Evolutionary conservation across 345 rosid genomes (phyloP), one percentile per base, ranked within the genome.

Genomic region (Linum lewisii): DNA sequence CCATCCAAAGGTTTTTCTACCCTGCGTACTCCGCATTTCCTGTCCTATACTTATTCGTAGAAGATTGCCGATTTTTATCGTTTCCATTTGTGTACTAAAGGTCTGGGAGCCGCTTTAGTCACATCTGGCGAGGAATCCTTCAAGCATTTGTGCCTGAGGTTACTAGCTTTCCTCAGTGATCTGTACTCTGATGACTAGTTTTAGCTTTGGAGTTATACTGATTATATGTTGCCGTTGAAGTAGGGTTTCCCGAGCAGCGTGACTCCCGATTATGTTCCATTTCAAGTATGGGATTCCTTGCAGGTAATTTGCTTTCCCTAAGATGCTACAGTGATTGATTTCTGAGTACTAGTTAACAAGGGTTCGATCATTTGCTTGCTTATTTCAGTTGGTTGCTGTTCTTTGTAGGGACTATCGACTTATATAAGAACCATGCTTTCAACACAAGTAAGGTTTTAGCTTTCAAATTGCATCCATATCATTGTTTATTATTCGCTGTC

Each of bases 351-450:
- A 21, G 25, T 14, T 23, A 37, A 54, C 24, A 21, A n/a, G 21
- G 21, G 16, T n/a, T 69, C 21, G 23, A 0, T 29, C 34, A 11
- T 54, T 21, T 26, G 64, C 11, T 54, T 5, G 18, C 57, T 54
- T 7, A 21, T 4, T 22, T 22, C 11, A 0, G 26, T 25, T 29
- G 38, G 20, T 24, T 6, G 18, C 1, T 57, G 18, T 29, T n/a
- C 34, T 26, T n/a, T 57, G 32, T 61, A 91, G 96, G 98, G 98
- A 18, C 85, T 91, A 32, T 86, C 96, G 0, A 91, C 98, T 7
- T 91, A 91, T 72, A 81, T 84, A 78, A 84, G 93, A 79, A 91
- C 82, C 75, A 86, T 91, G 98, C 95, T 91, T 69, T 91, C 98
- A 20, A 91, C 98, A 49, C 96, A 91, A 79, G 98, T 88, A 65